These are phyloP conservation scores for Pochonia chlamydosporia DNA, from an alignment of 2,329 filamentous ascomycete species.

Conservation along the genomic window DNA sequence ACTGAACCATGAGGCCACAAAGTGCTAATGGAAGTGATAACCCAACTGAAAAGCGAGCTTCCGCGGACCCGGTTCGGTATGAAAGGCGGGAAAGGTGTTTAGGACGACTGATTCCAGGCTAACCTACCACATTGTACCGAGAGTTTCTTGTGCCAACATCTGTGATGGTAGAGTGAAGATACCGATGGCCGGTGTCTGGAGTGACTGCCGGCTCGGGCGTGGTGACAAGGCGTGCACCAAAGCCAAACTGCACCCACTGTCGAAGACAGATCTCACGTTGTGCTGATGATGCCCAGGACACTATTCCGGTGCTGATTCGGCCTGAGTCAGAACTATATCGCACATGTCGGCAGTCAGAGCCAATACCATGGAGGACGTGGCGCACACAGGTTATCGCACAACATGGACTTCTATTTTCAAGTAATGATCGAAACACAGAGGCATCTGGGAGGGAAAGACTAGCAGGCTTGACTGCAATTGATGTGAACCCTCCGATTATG, in stretches of 20 bases:
- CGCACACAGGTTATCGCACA: not conserved
- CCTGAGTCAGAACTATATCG: not conserved
- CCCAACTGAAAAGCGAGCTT: too few relatives aligned
- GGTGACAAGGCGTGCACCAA: too few relatives aligned
- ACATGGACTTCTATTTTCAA: not conserved
- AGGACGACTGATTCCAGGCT: too few relatives aligned
- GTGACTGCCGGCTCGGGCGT: not conserved
- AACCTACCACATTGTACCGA: too few relatives aligned
- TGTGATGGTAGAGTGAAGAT: not conserved
- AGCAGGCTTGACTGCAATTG: too few relatives aligned
- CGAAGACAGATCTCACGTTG: not conserved
- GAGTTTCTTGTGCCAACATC: not conserved
- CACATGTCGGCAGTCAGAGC: not conserved
- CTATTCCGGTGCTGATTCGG: not conserved
- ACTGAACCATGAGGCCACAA: not conserved
- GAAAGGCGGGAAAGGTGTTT: too few relatives aligned
- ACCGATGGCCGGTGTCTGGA: not conserved
- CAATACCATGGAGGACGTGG: not conserved
- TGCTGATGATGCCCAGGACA: not conserved
- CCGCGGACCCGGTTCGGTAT: too few relatives aligned
- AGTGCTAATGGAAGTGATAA: too few relatives aligned
- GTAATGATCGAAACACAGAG: too few relatives aligned
- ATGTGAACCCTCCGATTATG: too few relatives aligned
- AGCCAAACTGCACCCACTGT: not conserved
- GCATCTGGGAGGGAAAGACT: too few relatives aligned